Evolutionary conservation across 768 basidiomycete species (phyloP), one percentile per base, ranked within the genome.

Genomic region (Dioszegia aurantiaca): DNA sequence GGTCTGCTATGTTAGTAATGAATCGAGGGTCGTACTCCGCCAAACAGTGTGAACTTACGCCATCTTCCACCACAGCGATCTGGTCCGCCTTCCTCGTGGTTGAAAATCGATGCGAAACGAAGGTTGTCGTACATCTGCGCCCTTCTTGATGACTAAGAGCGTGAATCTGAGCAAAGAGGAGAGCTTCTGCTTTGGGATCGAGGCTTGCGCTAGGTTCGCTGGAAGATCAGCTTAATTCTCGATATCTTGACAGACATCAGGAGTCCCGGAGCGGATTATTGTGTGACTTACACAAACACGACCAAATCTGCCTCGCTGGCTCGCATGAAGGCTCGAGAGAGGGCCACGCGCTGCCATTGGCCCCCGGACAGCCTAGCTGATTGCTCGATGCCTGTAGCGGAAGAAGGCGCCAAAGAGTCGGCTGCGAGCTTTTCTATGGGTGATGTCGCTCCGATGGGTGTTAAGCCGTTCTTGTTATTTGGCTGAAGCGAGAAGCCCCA

Each of bases 251-350:
- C 19, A 5, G 5, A 10, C 21, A 42, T 42, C 33, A 14, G 33
- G 14, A 33, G 14, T 6, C 6, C 33, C 6, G 8, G 33, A 14
- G 40, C 17, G 9, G 40, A 42, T 5, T 8, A 45, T 10, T 8
- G 6, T 8, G 6, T 47, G 28, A 47, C 46, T 47, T 17, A 47
- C 46, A 30, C 90, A 69, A 92, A 87, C 40, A 92, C 76, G 30
- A 92, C 79, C 14, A 92, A 77, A 76, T 91, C 88, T 84, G 87
- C 69, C 83, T 84, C 67, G 80, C 82, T 46, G n/a, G 87, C 86
- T 59, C 89, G 81, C 87, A 91, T 89, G 68, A 92, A 91, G 16
- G 89, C 87, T 46, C 90, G 83, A 45, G 89, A 87, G 47, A 92
- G 82, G 17, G 90, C 89, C 56, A 93, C 83, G 65, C 67, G 55